These are phyloP conservation scores for Cytospora mali DNA, from an alignment of 2,329 filamentous ascomycete genomes.

Conservation along the genomic window DNA sequence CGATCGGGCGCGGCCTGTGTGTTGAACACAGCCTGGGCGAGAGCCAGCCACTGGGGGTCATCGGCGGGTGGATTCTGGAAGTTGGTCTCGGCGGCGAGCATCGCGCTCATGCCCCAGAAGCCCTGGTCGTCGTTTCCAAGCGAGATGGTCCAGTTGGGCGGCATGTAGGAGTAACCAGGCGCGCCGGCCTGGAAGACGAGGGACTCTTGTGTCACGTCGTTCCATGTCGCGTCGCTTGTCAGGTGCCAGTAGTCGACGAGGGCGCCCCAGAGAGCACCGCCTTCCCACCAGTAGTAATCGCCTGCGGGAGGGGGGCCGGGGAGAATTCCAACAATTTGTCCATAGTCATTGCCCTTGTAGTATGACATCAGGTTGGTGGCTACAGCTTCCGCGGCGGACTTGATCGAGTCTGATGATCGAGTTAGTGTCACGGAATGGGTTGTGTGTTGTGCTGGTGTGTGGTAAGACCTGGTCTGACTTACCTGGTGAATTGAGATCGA, in stretches of 20 bases:
- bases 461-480: neutral
- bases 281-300: slow-evolving; percentile 69
- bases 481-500: slow-evolving; percentile 29
- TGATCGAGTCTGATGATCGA: slow-evolving; percentile 35
- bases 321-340: slow-evolving; percentile 48
- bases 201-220: slow-evolving; percentile 41
- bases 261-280: slow-evolving; percentile 62
- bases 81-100: slow-evolving; percentile 55
- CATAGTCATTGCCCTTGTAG: slow-evolving; percentile 48
- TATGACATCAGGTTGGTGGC: slow-evolving; percentile 49
- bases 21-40: slow-evolving; percentile 64
- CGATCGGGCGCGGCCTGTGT: slow-evolving; percentile 57
- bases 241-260: slow-evolving; percentile 67
- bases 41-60: slow-evolving; percentile 53
- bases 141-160: slow-evolving; percentile 37
- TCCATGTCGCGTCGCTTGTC: slow-evolving; percentile 62
- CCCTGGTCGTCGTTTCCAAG: slow-evolving; percentile 64
- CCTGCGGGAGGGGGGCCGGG: slow-evolving; percentile 50
- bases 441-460: neutral
- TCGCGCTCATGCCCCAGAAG: slow-evolving; percentile 64
- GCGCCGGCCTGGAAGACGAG: slow-evolving; percentile 36
- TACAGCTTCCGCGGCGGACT: slow-evolving; percentile 41
- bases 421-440: neutral
- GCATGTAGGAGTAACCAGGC: slow-evolving; percentile 35
- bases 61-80: slow-evolving; percentile 57